Base-by-base conservation (phyloP, 108 stramenopile species). In the Schizochytrium sp. region DNA sequence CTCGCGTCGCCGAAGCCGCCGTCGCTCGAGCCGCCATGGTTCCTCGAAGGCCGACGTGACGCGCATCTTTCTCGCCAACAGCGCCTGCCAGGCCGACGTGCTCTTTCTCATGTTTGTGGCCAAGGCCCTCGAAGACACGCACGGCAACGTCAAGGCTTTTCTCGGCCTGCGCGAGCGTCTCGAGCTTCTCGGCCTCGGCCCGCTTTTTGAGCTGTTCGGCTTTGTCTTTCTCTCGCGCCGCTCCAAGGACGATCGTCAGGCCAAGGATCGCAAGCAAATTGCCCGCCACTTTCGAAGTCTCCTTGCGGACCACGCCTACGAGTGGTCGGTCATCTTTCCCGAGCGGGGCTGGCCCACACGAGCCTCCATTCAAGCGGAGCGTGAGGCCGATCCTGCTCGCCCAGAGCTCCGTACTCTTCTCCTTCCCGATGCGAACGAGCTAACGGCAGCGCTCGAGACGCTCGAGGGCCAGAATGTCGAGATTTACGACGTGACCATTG, bases 311-410 rank as follows among this genome's bases (percentile, higher is more conserved):
- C 45, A 23, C 25, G 76, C 76, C 48, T 83, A 83, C 51, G 76
- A 83, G 76, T 83, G 76, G 76, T 53, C 51, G n/a, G 19, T 83
- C 48, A 83, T 83, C 51, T 83, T 83, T 23, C 76, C 76, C 48
- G 76, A 83, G 28, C 76, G 76, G 28, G 76, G 76, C 76, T 83
- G 76, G 76, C 48, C 76, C 45, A 83, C 45, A 6, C 45, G 48
- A 23, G 48, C 14, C 51, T 43, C 76, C 4, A 83, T 83, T 45
- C 4, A 55, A 6, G 51, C 44, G 76, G 43, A 83, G 51, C 48
- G 51, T 1, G 48, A 53, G 25, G 76, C 44, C 25, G 76, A 83
- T 6, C 48, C 76, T 6, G 76, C 14, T 34, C 76, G 76, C n/a
- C 6, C 23, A 14, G 51, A 53, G 25, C 51, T 83, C 12, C 43